These are phyloP conservation scores for Plasmodium blacklocki DNA, from an alignment of 169 alveolate species.

Conservation along the genomic window DNA sequence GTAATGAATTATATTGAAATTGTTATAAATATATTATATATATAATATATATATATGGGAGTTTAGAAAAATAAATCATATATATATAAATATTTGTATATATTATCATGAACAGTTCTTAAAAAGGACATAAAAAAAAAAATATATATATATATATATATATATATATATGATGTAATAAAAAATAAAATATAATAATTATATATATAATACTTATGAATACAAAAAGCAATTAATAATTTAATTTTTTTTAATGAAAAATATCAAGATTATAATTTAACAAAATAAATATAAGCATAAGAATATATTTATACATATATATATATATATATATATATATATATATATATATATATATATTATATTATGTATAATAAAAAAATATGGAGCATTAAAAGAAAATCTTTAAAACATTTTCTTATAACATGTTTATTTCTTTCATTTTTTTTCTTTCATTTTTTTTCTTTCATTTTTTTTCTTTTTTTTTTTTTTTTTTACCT, in stretches of 20 bases:
- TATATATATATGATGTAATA: neutral
- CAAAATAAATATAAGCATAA: neutral
- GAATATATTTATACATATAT: neutral
- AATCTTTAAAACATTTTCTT: no score
- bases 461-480: no score
- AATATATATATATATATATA: neutral
- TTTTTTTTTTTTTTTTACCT: slow-evolving; percentile 8
- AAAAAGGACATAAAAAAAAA: neutral
- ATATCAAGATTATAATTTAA: no score
- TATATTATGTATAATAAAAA: no score
- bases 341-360: neutral
- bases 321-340: neutral
- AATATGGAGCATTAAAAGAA: no score
- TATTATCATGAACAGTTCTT: neutral
- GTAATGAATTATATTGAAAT: neutral
- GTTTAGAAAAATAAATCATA: neutral
- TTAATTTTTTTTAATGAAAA: no score
- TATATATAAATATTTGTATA: neutral
- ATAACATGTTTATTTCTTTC: no score
- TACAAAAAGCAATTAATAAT: no score
- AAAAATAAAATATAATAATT: neutral
- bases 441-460: no score
- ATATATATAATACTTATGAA: neutral
- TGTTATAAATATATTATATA: neutral
- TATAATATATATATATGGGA: neutral